Percentiles rank a stretch among this genome's conserved stretches.
These are phyloP conservation scores for Amylostereum areolatum DNA, from an alignment of 1,284 basidiomycete genomes.

Conservation along the genomic window DNA sequence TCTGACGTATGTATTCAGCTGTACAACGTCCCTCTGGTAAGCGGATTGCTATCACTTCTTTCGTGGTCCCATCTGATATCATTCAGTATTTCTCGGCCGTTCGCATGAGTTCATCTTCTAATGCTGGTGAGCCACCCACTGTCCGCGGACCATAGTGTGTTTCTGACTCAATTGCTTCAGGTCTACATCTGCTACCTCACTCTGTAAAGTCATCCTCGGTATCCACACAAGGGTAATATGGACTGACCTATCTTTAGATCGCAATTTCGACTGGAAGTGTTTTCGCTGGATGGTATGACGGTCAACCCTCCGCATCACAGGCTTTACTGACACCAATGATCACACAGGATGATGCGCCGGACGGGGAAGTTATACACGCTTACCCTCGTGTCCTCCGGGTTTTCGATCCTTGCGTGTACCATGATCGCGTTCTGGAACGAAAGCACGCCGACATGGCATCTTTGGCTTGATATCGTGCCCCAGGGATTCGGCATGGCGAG, in stretches of 20 bases:
- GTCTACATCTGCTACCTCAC: conserved; percentile 83
- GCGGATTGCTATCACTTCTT: conserved; percentile 17
- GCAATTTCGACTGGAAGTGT: conserved; percentile 79
- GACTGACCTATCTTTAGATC: conserved; percentile 35
- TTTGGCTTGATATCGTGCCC: conserved; percentile 75
- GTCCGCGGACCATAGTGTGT: conserved; percentile 4
- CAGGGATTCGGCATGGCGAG: conserved; percentile 81
- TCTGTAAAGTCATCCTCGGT: conserved; percentile 45
- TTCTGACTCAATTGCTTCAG: conserved; percentile 22
- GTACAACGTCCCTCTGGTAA: conserved; percentile 78
- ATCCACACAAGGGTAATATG: conserved; percentile 9
- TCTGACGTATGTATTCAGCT: conserved; percentile 40
- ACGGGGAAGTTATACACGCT: conserved; percentile 79
- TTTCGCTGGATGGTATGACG: conserved; percentile 71
- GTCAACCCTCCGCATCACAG: conserved; percentile 5
- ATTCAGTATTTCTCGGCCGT: conserved; percentile 81
- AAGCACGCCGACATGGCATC: conserved; percentile 52
- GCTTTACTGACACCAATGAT: conserved; percentile 5
- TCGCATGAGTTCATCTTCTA: conserved; percentile 62
- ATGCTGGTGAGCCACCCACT: conserved; percentile 47
- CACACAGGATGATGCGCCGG: conserved; percentile 67
- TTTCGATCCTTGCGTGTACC: conserved; percentile 49
- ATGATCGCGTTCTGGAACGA: conserved; percentile 60
- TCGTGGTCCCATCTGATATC: conserved; percentile 8
- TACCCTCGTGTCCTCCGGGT: conserved; percentile 51